Evolutionary conservation across 495 filamentous ascomycete genomes (phyloP), one percentile per base, ranked within the genome.

Genomic region (Daldinia caldariorum): DNA sequence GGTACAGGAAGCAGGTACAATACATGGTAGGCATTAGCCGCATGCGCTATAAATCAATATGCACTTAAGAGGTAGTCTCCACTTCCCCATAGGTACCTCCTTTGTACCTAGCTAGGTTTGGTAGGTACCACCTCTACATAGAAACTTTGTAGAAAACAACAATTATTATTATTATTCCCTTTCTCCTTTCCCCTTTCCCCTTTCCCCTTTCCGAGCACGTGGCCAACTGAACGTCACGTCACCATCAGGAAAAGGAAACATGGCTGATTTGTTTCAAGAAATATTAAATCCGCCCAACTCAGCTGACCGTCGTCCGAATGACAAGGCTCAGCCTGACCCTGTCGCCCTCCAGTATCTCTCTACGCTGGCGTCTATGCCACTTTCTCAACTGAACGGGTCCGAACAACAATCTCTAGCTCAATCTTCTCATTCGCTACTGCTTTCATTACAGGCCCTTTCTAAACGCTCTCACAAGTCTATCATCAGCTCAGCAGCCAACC

Each of bases 401-500:
- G 96, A 99, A 74, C 89, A 90, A 7, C 89, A 94, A 61, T 91
- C 91, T 0, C 85, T 98, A 47, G 79, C 89, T 0, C 92, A 97
- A 70, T 86, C 91, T 50, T 89, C 90, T 6, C 93, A 97, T 66
- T 91, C 91, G 0, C 88, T 91, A n/a, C 86, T 92, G 10, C 87
- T 95, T 35, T 96, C 93, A 10, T 86, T 98, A 1, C 95, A 99
- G 74, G 86, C 89, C 0, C 86, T 98, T 56, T 94, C 93, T 32
- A 94, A 95, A 67, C 92, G 92, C 67, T 97, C 95, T n/a, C 90
- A 98, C 76, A 91, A 91, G 72, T 82, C 92, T 41, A 89, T 98
- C 66, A 92, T 98, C 70, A 83, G 87, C 38, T 95, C 94, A 13
- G 87, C 93, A 20, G 84, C 88, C 67, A 89, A 92, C 72, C 87